phyloP scores from a whole-genome alignment of 257 asterid genomes.

The Apocynum venetum region DNA sequence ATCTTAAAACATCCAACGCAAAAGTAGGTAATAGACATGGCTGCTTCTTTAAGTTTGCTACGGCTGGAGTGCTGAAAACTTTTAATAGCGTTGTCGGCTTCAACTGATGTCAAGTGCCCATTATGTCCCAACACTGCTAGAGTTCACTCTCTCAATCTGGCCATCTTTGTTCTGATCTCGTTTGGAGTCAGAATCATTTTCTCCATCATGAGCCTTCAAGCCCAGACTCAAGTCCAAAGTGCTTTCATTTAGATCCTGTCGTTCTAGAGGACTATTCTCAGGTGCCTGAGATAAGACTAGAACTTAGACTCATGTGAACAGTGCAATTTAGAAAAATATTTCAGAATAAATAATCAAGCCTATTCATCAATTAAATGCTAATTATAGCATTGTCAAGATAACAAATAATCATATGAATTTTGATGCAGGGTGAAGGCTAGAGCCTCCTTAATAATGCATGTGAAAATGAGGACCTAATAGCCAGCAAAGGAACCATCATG shows the following conservation, averaged over 20 bases:
- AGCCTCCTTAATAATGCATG: neutral
- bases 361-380: neutral
- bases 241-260: constrained; percentile 80
- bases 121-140: neutral
- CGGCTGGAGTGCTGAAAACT: neutral
- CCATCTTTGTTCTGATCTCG: constrained; percentile 33
- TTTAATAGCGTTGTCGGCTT: constrained; percentile 3
- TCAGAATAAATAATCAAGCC: neutral
- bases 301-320: neutral
- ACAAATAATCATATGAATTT: neutral
- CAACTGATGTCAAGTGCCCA: neutral
- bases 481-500: neutral
- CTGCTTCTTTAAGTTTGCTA: neutral
- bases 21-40: neutral
- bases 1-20: neutral
- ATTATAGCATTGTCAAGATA: neutral
- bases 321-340: neutral
- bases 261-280: constrained; percentile 29
- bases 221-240: constrained; percentile 79
- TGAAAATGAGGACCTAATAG: neutral
- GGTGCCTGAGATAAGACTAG: constrained; percentile 34
- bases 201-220: constrained; percentile 51
- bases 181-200: constrained; percentile 32
- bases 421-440: neutral
- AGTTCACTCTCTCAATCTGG: constrained; percentile 18